Conservation (phyloP, 805 yeast genomes). For the Hanseniaspora lachancei region DNA sequence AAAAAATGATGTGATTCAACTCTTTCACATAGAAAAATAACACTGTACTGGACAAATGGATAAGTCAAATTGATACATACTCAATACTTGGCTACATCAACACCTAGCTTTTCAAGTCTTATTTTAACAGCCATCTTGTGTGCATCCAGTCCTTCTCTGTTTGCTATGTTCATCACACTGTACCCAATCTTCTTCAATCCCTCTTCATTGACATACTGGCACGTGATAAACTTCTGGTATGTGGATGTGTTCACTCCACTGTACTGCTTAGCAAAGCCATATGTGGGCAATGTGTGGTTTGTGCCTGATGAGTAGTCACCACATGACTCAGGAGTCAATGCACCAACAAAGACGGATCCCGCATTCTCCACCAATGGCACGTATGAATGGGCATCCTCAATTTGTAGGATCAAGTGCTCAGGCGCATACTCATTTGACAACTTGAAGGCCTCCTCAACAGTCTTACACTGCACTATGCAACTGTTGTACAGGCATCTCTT, state of each 20-base stretch:
- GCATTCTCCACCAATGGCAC: conserved; percentile 77
- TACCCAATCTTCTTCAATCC: conserved; percentile 85
- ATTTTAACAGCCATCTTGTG: conserved; percentile 95
- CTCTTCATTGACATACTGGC: conserved; percentile 75
- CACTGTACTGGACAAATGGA: too few relatives aligned
- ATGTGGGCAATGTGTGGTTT: conserved; percentile 95
- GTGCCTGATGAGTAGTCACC: conserved; percentile 98
- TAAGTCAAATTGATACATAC: too few relatives aligned
- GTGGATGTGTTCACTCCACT: conserved; percentile 95
- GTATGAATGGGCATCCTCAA: conserved; percentile 60
- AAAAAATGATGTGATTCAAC: too few relatives aligned
- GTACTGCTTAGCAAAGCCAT: conserved; percentile 95
- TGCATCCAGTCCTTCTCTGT: conserved; percentile 91
- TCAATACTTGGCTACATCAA: conserved; percentile 22
- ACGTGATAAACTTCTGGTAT: conserved; percentile 86
- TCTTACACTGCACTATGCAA: conserved; percentile 54
- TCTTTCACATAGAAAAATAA: too few relatives aligned
- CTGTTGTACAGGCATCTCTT: conserved; percentile 89
- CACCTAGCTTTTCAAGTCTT: conserved; percentile 73
- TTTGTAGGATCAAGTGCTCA: conserved; percentile 89
- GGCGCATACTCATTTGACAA: conserved; percentile 91
- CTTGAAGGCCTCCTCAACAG: conserved; percentile 68
- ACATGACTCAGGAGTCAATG: conserved; percentile 91
- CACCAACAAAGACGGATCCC: conserved; percentile 93
- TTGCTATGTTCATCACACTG: conserved; percentile 92